Base-by-base conservation (phyloP, 768 basidiomycete species). In the Boletus rubroflammeus region DNA sequence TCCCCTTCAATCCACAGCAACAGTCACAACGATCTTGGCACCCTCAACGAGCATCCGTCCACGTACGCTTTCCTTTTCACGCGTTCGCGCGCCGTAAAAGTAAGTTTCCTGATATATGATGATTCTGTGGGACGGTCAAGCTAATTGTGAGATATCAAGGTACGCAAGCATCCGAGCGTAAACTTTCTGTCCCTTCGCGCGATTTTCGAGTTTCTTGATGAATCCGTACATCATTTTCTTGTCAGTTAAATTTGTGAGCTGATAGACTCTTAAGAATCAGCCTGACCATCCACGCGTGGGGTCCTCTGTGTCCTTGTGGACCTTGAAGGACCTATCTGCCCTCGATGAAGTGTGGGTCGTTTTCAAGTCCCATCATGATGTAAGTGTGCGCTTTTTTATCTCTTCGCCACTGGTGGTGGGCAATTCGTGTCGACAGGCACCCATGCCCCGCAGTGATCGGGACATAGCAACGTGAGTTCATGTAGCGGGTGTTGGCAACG, bases 291-390 rank as follows among this genome's bases (percentile, higher is more conserved):
- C 35, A 2, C n/a, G 41, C 35, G 38, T 49, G 21, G 53, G 41
- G 6, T 51, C 58, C 0, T 78, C 81, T 17, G 64, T 71, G 26
- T 75, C 81, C 5, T 63, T 84, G 65, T 85, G 83, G 83, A 67
- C 73, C 7, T 47, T 76, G 26, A 71, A 70, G 40, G 73, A 79
- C 21, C 68, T 73, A 5, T 55, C 62, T 45, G 43, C 64, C 4
- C 60, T 58, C 46, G 72, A 77, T 44, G 71, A 73, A 14, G 70
- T 81, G 11, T 86, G 81, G 81, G 76, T 78, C 1, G 78, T 85
- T 9, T 85, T 84, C 68, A 67, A 67, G 55, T 77, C 78, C 0
- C 85, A 86, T 58, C 78, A 80, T 63, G 82, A 86, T 74, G 84
- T 86, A 55, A 62, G 84, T 68, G 52, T 50, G 3, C 6, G 25